Evolutionary conservation across 2,329 filamentous ascomycete species (phyloP).

Genomic region (Stemphylium lycopersici): DNA sequence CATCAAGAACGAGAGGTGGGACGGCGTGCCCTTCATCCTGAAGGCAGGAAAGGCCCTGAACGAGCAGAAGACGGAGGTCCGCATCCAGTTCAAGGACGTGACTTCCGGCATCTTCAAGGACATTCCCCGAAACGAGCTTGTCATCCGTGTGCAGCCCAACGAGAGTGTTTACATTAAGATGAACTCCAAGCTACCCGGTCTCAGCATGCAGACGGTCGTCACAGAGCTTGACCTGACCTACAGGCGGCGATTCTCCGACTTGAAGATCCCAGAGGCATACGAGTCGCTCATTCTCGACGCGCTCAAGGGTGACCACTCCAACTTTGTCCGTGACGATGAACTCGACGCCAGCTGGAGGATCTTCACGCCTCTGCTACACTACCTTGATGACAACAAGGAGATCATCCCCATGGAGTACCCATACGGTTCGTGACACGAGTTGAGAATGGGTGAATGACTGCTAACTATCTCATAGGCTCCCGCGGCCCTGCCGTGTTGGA

Average conservation of each 20-base stretch:
- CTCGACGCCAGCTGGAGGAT: constrained; percentile 98
- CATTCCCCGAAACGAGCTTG: constrained; percentile 97
- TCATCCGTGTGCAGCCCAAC: constrained; percentile 99
- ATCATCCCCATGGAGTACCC: constrained; percentile 99
- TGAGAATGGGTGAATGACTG: neutral
- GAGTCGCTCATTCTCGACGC: constrained; percentile 97
- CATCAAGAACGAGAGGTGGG: constrained; percentile 99
- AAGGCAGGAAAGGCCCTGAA: constrained; percentile 99
- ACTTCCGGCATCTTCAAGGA: constrained; percentile 99
- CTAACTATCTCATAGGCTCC: constrained; percentile 69
- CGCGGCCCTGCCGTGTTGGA: constrained; percentile 95
- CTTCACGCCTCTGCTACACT: constrained; percentile 96
- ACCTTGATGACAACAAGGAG: constrained; percentile 98
- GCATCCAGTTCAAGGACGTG: constrained; percentile 99
- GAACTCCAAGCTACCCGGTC: constrained; percentile 98
- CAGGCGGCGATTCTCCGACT: constrained; percentile 95
- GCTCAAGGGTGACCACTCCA: constrained; percentile 98
- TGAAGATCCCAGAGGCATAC: constrained; percentile 99
- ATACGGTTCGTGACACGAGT: constrained; percentile 72
- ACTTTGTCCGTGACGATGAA: constrained; percentile 75
- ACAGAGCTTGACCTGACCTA: constrained; percentile 99
- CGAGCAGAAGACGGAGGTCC: constrained; percentile 99
- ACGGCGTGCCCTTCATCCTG: constrained; percentile 98
- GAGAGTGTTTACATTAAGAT: constrained; percentile 99
- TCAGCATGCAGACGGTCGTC: constrained; percentile 99